A percentile compares a stretch with the other conserved stretches of the same genome.
Conservation (phyloP, 805 yeast genomes). For the Suhomyces prunicola region DNA sequence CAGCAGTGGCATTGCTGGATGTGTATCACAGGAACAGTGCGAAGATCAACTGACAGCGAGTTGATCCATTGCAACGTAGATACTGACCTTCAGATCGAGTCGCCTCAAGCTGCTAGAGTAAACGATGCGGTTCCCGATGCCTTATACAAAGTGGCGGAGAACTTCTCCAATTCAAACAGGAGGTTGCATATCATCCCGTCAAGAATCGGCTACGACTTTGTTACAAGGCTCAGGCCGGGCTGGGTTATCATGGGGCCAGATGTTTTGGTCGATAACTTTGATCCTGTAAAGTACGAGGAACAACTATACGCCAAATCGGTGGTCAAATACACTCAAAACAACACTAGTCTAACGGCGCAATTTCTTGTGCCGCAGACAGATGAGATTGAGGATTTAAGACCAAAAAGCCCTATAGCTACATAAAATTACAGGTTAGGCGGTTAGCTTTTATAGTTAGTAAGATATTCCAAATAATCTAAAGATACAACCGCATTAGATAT, state of each 20-base stretch:
- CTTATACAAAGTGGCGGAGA: conserved; percentile 80
- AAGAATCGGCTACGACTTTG: conserved; percentile 59
- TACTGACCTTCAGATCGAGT: conserved; percentile 79
- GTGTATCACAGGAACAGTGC: conserved; percentile 93
- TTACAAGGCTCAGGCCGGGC: conserved; percentile 70
- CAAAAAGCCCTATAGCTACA: conserved; percentile 62
- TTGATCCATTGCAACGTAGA: conserved; percentile 90
- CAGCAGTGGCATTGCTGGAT: conserved; percentile 97
- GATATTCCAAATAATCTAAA: background rate
- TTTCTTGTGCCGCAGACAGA: conserved; percentile 57
- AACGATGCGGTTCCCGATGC: conserved; percentile 55
- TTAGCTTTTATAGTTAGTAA: conserved; percentile 3
- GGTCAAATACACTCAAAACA: conserved; percentile 19
- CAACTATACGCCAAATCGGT: conserved; percentile 31
- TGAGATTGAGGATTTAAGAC: conserved; percentile 79
- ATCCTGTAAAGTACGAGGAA: conserved; percentile 27
- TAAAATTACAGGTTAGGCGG: background rate
- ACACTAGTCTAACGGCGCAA: conserved; percentile 30
- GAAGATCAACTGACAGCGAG: conserved; percentile 79
- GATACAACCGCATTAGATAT: background rate
- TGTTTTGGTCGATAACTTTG: conserved; percentile 67
- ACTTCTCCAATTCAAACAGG: conserved; percentile 78
- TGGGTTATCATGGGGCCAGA: conserved; percentile 93
- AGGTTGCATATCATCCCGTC: conserved; percentile 84
- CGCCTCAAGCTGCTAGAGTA: conserved; percentile 9